phyloP scores from a whole-genome alignment of 192 early-diverging fungal species.

The Coemansia javaensis region DNA sequence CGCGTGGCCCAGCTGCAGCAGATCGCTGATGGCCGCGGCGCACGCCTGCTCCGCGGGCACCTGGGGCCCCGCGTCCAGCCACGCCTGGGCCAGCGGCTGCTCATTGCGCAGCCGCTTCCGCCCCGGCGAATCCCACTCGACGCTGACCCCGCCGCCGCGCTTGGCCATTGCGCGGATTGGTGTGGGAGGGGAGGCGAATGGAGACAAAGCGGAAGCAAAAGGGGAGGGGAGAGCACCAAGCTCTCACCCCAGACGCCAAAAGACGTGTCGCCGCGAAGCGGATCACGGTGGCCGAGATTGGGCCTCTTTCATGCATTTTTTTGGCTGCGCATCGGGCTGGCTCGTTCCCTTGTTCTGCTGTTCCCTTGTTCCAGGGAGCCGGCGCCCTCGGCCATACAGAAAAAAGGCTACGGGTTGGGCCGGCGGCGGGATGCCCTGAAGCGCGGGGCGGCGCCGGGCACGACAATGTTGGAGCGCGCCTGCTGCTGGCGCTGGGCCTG shows the following conservation, averaged over 20 bases:
- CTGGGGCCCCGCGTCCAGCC: conserved; percentile 1
- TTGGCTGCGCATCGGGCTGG: too few relatives aligned
- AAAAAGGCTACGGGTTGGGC: conserved; percentile 18
- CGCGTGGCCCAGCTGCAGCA: conserved; percentile 12
- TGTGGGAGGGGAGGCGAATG: too few relatives aligned
- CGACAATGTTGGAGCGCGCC: conserved; percentile 21
- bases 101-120: conserved; percentile 41
- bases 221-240: too few relatives aligned
- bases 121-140: conserved; percentile 36
- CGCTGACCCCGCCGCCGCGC: conserved; percentile 15
- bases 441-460: conserved; percentile 23
- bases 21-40: conserved; percentile 1
- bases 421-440: conserved; percentile 40
- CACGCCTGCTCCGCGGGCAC: conserved; percentile 21
- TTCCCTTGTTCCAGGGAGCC: too few relatives aligned
- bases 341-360: too few relatives aligned
- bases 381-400: too few relatives aligned
- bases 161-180: conserved; percentile 35
- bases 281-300: too few relatives aligned
- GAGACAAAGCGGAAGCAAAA: too few relatives aligned
- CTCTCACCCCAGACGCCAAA: too few relatives aligned
- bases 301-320: too few relatives aligned
- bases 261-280: too few relatives aligned
- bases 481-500: neutral
- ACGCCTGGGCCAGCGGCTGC: conserved; percentile 1